phyloP scores from a whole-genome alignment of 176 grass and related monocot genomes.

The Ampelocalamus luodianensis region DNA sequence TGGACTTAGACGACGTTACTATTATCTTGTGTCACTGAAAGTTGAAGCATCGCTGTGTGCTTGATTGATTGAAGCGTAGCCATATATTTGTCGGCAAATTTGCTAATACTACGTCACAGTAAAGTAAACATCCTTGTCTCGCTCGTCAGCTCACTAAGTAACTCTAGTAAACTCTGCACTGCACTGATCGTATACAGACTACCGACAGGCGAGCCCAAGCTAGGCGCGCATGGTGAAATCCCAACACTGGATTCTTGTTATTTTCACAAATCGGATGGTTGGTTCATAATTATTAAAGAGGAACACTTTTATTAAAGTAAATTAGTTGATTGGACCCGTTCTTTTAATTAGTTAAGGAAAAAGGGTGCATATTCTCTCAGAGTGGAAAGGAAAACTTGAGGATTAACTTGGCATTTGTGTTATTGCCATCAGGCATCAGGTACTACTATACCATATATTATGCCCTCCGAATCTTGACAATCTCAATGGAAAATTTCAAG shows the following conservation, averaged over 20 bases:
- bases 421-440: constrained; percentile 8
- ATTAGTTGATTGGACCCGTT: not conserved
- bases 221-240: not conserved
- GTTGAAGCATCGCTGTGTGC: constrained; percentile 12
- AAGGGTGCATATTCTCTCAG: constrained; percentile 8
- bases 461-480: not conserved
- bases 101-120: not conserved
- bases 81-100: not conserved
- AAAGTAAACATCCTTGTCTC: constrained; percentile 27
- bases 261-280: not conserved
- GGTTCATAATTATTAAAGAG: not conserved
- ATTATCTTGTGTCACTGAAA: not conserved
- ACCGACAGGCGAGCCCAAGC: constrained; percentile 16
- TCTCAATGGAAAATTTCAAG: not conserved
- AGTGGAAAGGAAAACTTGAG: not conserved
- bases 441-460: not conserved
- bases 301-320: not conserved
- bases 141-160: not conserved
- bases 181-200: not conserved
- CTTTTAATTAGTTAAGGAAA: not conserved
- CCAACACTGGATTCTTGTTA: constrained; percentile 5
- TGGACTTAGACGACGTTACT: not conserved
- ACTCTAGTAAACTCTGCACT: not conserved
- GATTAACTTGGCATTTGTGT: not conserved
- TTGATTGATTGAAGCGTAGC: not conserved